A percentile compares a stretch with the other conserved stretches of the same genome.
Evolutionary conservation across 108 stramenopile species (phyloP).

Genomic region (Fragilaria crotonensis): DNA sequence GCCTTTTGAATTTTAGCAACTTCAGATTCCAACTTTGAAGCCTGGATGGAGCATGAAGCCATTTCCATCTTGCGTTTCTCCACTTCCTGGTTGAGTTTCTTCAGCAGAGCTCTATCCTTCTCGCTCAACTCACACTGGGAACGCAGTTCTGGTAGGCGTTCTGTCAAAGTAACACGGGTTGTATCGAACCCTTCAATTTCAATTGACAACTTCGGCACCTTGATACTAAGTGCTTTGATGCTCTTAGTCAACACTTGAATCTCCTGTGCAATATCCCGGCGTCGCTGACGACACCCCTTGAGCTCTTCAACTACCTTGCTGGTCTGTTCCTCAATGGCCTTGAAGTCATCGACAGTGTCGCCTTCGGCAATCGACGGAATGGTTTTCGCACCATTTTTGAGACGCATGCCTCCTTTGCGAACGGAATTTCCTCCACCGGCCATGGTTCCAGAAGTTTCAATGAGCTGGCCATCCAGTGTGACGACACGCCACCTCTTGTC

Average conservation of each 20-base stretch:
- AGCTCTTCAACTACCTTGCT: slow-evolving; percentile 35
- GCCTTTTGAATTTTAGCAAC: slow-evolving; percentile 79
- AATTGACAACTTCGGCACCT: slow-evolving; percentile 73
- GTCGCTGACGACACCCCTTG: slow-evolving; percentile 46
- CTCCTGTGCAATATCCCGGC: slow-evolving; percentile 58
- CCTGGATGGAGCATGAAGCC: slow-evolving; percentile 54
- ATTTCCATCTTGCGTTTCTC: slow-evolving; percentile 67
- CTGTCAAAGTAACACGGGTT: slow-evolving; percentile 69
- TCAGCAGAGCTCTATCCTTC: slow-evolving; percentile 55
- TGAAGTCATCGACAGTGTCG: slow-evolving; percentile 29
- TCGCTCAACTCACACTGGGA: slow-evolving; percentile 54
- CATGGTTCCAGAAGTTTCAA: slow-evolving; percentile 98
- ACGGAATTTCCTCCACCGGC: slow-evolving; percentile 91
- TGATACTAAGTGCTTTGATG: slow-evolving; percentile 58
- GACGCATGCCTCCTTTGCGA: slow-evolving; percentile 77
- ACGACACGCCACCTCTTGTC: slow-evolving; percentile 92
- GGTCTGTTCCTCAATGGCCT: slow-evolving; percentile 49
- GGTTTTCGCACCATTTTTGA: too few relatives aligned
- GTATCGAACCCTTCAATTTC: slow-evolving; percentile 81
- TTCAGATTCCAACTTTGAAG: slow-evolving; percentile 58
- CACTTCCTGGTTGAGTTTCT: slow-evolving; percentile 48
- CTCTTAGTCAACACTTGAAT: slow-evolving; percentile 48
- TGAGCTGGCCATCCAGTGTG: slow-evolving; percentile 89
- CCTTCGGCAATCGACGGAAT: slow-evolving; percentile 25
- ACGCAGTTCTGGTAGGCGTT: slow-evolving; percentile 68